Conservation (phyloP, 2,329 filamentous ascomycete genomes). For the Calonectria hawksworthii region DNA sequence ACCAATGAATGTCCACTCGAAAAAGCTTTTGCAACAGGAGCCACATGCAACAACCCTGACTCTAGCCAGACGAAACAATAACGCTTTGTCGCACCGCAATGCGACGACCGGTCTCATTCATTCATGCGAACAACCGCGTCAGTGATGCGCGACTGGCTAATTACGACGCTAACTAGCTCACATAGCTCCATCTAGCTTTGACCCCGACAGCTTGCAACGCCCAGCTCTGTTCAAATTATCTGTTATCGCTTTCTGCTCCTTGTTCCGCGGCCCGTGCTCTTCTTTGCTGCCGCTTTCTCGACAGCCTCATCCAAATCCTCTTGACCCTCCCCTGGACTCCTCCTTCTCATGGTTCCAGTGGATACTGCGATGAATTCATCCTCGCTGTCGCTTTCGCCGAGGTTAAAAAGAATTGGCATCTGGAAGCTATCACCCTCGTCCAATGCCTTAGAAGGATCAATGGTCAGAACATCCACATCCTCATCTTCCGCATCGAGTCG, state of each 20-base stretch:
- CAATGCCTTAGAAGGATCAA: slow-evolving; percentile 76
- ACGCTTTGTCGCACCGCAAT: slow-evolving; percentile 22
- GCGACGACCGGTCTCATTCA: slow-evolving; percentile 23
- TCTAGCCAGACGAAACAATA: slow-evolving; percentile 26
- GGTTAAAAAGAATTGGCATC: slow-evolving; percentile 94
- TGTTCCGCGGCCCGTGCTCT: slow-evolving; percentile 52
- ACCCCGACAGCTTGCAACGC: slow-evolving; percentile 15
- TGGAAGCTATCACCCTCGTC: slow-evolving; percentile 77
- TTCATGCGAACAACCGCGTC: slow-evolving; percentile 23
- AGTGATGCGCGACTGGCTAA: slow-evolving; percentile 11
- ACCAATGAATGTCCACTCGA: slow-evolving; percentile 28
- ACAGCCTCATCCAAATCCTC: slow-evolving; percentile 71
- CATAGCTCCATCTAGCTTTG: slow-evolving; percentile 31
- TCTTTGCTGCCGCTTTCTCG: slow-evolving; percentile 55
- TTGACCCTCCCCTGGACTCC: slow-evolving; percentile 82
- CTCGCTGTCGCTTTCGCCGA: slow-evolving; percentile 95
- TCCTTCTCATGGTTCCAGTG: slow-evolving; percentile 87
- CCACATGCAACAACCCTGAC: slow-evolving; percentile 20
- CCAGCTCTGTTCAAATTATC: neutral
- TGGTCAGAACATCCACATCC: slow-evolving; percentile 88
- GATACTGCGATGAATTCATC: slow-evolving; percentile 83
- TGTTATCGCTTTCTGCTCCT: slow-evolving; percentile 55
- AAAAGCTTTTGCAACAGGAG: slow-evolving; percentile 9
- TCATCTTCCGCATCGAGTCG: slow-evolving; percentile 94
- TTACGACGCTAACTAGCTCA: slow-evolving; percentile 19